Evolutionary conservation across 768 basidiomycete species (phyloP).

Genomic region (Rhodotorula kratochvilovae): DNA sequence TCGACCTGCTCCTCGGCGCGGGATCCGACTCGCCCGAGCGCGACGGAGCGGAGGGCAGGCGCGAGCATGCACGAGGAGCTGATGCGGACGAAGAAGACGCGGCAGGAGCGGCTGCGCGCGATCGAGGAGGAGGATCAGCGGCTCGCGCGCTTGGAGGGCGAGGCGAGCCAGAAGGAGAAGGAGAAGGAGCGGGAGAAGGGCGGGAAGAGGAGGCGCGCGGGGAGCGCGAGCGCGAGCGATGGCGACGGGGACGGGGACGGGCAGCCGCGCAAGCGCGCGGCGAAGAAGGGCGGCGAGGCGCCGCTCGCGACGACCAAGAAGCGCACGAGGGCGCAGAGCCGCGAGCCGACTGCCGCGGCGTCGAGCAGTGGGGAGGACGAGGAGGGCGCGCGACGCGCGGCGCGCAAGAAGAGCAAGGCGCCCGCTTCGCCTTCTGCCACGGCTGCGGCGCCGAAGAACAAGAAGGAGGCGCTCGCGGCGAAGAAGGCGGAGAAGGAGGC

Average conservation of each 20-base stretch:
- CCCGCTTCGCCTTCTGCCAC: neutral
- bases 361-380: conserved; percentile 9
- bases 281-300: conserved; percentile 24
- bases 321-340: conserved; percentile 3
- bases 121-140: conserved; percentile 67
- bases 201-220: neutral
- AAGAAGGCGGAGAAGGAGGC: conserved; percentile 37
- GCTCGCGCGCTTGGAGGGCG: conserved; percentile 56
- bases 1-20: conserved; percentile 2
- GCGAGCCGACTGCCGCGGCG: neutral
- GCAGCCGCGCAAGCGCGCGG: conserved; percentile 7
- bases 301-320: conserved; percentile 1
- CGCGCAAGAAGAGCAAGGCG: conserved; percentile 11
- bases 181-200: conserved; percentile 39
- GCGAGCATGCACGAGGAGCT: conserved; percentile 2
- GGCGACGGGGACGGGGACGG: neutral
- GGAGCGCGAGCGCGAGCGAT: no score
- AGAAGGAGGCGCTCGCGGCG: conserved; percentile 27
- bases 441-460: neutral
- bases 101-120: conserved; percentile 72
- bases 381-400: neutral
- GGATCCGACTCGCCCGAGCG: conserved; percentile 13
- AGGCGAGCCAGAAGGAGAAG: conserved; percentile 55
- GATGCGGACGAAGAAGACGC: conserved; percentile 54
- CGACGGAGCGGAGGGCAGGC: neutral